These are phyloP conservation scores for Amanita polypyramis DNA, from an alignment of 768 basidiomycete species.

Conservation along the genomic window DNA sequence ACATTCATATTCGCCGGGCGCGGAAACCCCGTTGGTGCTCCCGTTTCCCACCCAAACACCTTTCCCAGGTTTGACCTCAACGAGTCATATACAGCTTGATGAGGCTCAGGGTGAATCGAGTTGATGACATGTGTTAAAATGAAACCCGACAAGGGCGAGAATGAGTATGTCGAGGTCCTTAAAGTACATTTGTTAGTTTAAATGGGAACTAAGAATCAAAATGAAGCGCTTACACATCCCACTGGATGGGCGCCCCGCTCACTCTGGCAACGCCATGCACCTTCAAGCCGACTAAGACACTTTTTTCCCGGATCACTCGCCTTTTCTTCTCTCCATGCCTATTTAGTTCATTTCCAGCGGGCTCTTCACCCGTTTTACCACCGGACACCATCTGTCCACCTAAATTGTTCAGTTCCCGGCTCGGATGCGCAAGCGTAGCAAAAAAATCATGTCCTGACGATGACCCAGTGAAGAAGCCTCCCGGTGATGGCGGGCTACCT, in stretches of 20 bases:
- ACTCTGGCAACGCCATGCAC: conserved; percentile 55
- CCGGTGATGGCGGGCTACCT: not conserved
- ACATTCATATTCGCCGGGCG: not conserved
- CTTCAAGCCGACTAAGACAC: conserved; percentile 39
- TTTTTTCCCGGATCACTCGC: conserved; percentile 40
- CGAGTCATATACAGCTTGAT: conserved; percentile 58
- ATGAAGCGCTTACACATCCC: conserved; percentile 55
- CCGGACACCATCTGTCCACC: not conserved
- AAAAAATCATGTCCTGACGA: not conserved
- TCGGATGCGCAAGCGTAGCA: not conserved
- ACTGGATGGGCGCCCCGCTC: conserved; percentile 50
- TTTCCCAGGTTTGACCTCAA: conserved; percentile 33
- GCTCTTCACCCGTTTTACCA: not conserved
- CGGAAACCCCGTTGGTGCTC: conserved; percentile 8
- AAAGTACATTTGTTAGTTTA: not conserved
- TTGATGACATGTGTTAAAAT: conserved; percentile 58
- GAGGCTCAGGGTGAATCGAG: conserved; percentile 72
- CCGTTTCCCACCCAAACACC: conserved; percentile 24
- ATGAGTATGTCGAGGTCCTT: conserved; percentile 64
- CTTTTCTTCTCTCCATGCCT: conserved; percentile 13
- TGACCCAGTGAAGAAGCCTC: conserved; percentile 2
- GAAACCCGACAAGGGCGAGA: conserved; percentile 56
- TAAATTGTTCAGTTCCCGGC: conserved; percentile 7
- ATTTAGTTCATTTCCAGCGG: not conserved
- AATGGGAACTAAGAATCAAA: conserved; percentile 1